These are phyloP conservation scores for Rhododendron vialii DNA, from an alignment of 148 eudicot genomes.

Conservation along the genomic window DNA sequence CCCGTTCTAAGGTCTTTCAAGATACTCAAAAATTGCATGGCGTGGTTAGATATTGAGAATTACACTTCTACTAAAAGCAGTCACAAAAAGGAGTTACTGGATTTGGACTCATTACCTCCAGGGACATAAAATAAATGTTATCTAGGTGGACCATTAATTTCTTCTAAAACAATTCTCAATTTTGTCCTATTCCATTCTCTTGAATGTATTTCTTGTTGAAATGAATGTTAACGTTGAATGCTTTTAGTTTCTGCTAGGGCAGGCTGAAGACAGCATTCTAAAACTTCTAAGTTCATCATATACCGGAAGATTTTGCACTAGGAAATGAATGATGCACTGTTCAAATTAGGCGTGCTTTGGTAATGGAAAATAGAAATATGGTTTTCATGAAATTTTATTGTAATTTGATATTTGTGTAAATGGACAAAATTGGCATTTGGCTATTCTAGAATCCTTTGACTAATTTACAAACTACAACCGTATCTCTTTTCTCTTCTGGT, in stretches of 20 bases:
- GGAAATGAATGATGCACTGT: not conserved
- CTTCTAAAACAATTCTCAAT: not conserved
- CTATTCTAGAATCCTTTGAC: not conserved
- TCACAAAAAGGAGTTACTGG: not conserved
- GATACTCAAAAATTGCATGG: not conserved
- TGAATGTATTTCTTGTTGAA: not conserved
- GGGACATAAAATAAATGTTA: not conserved
- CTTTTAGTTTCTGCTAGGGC: not conserved
- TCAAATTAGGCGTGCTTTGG: not conserved
- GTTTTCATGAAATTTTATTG: not conserved
- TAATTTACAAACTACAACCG: not conserved
- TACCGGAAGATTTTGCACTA: not conserved
- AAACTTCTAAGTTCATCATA: not conserved
- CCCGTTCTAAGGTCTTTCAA: not conserved
- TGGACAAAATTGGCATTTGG: not conserved
- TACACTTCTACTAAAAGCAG: not conserved
- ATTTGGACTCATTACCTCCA: not conserved
- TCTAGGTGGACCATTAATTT: not conserved
- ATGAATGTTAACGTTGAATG: not conserved
- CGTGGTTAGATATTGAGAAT: not conserved
- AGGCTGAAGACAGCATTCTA: conserved; percentile 1
- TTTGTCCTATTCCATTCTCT: not conserved
- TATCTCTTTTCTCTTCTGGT: not conserved
- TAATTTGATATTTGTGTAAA: not conserved
- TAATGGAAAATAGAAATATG: not conserved